Base-by-base conservation (phyloP, 257 asterid species). In the Jacaranda mimosifolia region DNA sequence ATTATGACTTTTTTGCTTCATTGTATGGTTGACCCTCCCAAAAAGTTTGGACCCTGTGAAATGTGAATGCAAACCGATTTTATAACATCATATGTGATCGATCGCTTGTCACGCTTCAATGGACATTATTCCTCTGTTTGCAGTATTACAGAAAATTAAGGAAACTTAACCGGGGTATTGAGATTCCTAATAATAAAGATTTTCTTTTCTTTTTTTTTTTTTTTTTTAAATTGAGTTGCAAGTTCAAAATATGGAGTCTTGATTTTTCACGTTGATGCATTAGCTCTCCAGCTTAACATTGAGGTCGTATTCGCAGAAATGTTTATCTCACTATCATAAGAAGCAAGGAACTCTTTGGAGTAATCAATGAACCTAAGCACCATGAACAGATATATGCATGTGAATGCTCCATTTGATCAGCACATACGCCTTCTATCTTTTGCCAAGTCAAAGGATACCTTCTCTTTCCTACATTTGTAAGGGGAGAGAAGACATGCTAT, bases 331-430 rank as follows among this genome's bases (percentile, higher is more conserved):
- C 17, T 39, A 7, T 26, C 32, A 26, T 32, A 49, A 11, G 17
- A 32, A 62, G 45, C 35, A 39, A 13, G 15, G 17, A 12, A 39
- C 66, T 19, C 42, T 55, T 39, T 12, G 53, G 75, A 15, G 35
- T 40, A 71, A 48, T 55, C 66, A 39, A 56, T 71, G 76, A 62
- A 56, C 55, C 40, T 17, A 17, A 70, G 43, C 13, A 45, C 38
- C 15, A 17, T 53, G 32, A 48, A 68, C 43, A 48, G 45, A 68
- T 0, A 67, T 46, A 46, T 67, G 58, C 15, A 19, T 12, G 55
- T 13, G 55, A 26, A 26, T 26, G 1, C 32, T 26, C 32, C 32
- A 26, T 26, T 26, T 26, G 32, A 26, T 26, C 1, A 26, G 32
- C 32, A 26, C 32, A 26, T 2, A 26, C 32, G 12, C 51, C 51